Evolutionary conservation across 2,329 filamentous ascomycete genomes (phyloP), one percentile per base, ranked within the genome.

Genomic region (Cercospora beticola): DNA sequence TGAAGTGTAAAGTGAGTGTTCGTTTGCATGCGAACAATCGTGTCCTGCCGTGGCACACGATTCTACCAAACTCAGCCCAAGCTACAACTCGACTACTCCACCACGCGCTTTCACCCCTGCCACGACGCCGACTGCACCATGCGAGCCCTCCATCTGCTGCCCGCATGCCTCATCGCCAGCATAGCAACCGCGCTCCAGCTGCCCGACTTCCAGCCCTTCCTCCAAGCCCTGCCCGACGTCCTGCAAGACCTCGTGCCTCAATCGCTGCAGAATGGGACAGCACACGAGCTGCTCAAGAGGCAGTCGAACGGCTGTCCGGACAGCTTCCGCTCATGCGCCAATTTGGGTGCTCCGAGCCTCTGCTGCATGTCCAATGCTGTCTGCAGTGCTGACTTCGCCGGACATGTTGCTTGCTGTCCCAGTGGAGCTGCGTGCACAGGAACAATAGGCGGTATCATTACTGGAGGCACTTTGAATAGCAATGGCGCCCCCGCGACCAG

Each of bases 391-490:
- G 88, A 90, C 77, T 78, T 79, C 49, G 85, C 83, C 43, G 83
- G 86, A 64, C 82, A 88, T 69, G 84, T 89, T 64, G 88, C 87
- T 26, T 90, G 88, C 81, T 90, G 88, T 78, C 87, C 87, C 0
- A 81, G 79, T 28, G 83, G 85, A 62, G 84, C 85, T 14, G 83
- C 80, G 30, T 90, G 88, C 74, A 89, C 87, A 0, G 88, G 88
- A 2, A 83, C 81, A 8, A 81, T 89, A 9, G 78, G 70, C 8
- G 75, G 75, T 18, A 70, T 77, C 30, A 75, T 78, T 14, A 79
- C 81, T 0, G 78, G 73, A 33, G 77, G 77, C 10, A 76, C 74
- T 9, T 68, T 79, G 49, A 71, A 74, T 46, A 70, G 70, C 9
- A 65, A 74, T 67, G 76, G 76, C 5, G 68, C 57, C 2, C 26